Conservation (phyloP, 2,329 filamentous ascomycete genomes). For the Coniochaeta sp. region DNA sequence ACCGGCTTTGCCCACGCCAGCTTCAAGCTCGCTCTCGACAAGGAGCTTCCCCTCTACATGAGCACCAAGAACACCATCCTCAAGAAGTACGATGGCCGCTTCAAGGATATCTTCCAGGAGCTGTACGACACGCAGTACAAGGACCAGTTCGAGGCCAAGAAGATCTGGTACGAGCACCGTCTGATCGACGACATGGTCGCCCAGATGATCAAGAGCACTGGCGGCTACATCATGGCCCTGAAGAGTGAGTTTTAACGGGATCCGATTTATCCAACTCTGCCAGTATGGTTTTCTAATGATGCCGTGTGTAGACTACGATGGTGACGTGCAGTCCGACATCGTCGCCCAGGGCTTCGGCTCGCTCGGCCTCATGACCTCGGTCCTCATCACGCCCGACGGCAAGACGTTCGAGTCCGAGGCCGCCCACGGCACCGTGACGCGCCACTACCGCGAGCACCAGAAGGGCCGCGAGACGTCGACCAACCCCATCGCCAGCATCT, state of each 20-base stretch:
- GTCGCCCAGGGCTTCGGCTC: conserved; percentile 98
- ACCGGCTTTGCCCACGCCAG: conserved; percentile 89
- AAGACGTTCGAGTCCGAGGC: conserved; percentile 97
- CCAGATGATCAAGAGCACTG: conserved; percentile 98
- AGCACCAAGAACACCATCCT: conserved; percentile 99
- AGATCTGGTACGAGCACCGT: conserved; percentile 98
- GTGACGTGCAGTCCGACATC: conserved; percentile 97
- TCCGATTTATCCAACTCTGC: neutral
- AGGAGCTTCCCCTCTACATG: conserved; percentile 94
- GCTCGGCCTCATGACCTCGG: conserved; percentile 96
- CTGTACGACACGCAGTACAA: conserved; percentile 86
- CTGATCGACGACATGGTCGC: conserved; percentile 99
- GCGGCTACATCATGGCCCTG: conserved; percentile 93
- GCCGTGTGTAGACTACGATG: conserved; percentile 76
- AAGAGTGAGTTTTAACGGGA: conserved; percentile 67
- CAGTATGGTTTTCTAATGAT: neutral
- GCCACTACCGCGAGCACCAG: conserved; percentile 98
- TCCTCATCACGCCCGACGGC: conserved; percentile 92
- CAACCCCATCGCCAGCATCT: conserved; percentile 98
- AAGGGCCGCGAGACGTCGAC: conserved; percentile 96
- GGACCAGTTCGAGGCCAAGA: conserved; percentile 80
- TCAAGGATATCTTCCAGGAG: conserved; percentile 99
- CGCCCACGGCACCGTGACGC: conserved; percentile 95
- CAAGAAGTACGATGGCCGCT: conserved; percentile 96
- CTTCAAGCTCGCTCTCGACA: conserved; percentile 89